Evolutionary conservation across 129 eudicot species (phyloP), one percentile per base, ranked within the genome.

Genomic region (Centaurea solstitialis): DNA sequence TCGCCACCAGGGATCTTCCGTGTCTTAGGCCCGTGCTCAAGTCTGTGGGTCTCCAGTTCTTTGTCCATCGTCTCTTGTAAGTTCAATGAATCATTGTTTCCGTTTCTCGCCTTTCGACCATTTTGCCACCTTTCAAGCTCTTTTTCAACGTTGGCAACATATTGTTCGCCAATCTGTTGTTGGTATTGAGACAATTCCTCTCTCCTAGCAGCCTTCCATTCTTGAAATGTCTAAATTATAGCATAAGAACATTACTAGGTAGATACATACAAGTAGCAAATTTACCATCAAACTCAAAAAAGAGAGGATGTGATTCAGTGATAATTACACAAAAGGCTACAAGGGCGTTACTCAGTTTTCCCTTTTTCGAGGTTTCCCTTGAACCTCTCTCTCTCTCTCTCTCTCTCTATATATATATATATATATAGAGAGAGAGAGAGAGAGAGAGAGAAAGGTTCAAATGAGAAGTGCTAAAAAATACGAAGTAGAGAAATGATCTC

Each of bases 61-160:
- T 96, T 84, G 97, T 96, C 99, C 99, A 96, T 96, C 45, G 98
- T 96, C 85, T 96, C 99, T 85, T 96, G 99, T 12, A 96, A 86
- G 87, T 91, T 96, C 71, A 89, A 80, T 67, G 77, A 65, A 28
- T 89, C 89, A 12, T 82, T 35, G 85, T 85, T 88, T 72, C 78
- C 87, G 4, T 85, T 93, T 76, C 93, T 89, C 57, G 83, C 77
- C 67, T 84, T 91, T 82, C 95, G 88, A 35, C 89, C 93, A 53
- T 90, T 88, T 82, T 93, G 91, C 99, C 98, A 88, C 93, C 92
- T 92, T 76, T 95, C 99, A 66, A 90, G 85, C 81, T 93, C 97
- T 83, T 93, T 88, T 57, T 89, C 97, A 53, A 84, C 98, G 66
- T 95, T 93, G 37, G 92, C 93, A 21, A 91, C 84, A 76, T 82